Evolutionary conservation across 768 basidiomycete genomes (phyloP).

Genomic region (Boletus tomentosulus): DNA sequence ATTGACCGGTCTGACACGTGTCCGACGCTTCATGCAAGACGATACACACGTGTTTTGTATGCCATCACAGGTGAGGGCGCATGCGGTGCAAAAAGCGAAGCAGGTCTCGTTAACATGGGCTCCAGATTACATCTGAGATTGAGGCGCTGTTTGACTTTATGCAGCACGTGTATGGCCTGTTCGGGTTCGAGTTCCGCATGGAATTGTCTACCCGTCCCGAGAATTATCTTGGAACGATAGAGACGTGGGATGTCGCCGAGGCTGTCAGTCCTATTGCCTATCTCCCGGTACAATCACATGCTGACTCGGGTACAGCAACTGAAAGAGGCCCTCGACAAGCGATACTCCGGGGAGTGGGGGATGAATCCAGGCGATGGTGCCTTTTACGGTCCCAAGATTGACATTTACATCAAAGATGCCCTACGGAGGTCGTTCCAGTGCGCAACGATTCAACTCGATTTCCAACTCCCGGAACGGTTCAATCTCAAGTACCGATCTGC

Average conservation of each 20-base stretch:
- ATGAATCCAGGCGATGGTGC: constrained; percentile 96
- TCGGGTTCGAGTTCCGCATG: constrained; percentile 92
- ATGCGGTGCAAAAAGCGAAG: neutral
- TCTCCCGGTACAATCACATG: neutral
- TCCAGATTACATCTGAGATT: constrained; percentile 84
- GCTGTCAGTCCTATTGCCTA: constrained; percentile 41
- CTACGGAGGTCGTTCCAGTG: constrained; percentile 94
- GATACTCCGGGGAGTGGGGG: constrained; percentile 86
- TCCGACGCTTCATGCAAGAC: constrained; percentile 94
- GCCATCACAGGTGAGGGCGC: constrained; percentile 66
- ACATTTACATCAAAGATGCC: constrained; percentile 94
- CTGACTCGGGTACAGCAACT: constrained; percentile 58
- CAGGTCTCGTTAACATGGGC: neutral
- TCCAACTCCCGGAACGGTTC: constrained; percentile 96
- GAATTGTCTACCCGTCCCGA: constrained; percentile 96
- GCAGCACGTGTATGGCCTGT: constrained; percentile 87
- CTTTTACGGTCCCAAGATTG: constrained; percentile 99
- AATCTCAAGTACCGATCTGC: constrained; percentile 86
- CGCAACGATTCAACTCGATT: constrained; percentile 98
- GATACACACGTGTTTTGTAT: constrained; percentile 99
- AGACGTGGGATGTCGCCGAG: constrained; percentile 91
- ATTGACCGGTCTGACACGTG: constrained; percentile 87
- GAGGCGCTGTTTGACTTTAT: constrained; percentile 89
- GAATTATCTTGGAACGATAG: constrained; percentile 84
- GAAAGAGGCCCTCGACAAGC: constrained; percentile 74